Base-by-base conservation (phyloP, 2,329 filamentous ascomycete genomes). In the Curvularia spicifera region DNA sequence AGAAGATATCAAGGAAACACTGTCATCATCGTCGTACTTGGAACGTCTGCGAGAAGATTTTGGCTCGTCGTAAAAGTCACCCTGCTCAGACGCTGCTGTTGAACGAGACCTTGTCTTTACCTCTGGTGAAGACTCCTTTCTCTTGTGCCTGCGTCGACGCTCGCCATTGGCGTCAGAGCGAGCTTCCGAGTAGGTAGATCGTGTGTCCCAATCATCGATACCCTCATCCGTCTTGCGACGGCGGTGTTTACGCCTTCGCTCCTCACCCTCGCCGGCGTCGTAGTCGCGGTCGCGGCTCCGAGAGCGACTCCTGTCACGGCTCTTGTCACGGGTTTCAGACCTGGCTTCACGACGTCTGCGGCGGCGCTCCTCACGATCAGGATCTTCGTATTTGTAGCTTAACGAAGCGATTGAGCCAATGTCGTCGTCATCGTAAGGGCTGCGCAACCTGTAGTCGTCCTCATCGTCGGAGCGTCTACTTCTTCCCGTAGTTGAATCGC, bases 11-110 rank as follows among this genome's bases (percentile, higher is more conserved):
- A 78, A 67, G 24, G 80, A 81, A 4, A 69, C 72, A 31, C 70
- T 74, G 52, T 82, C 80, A 50, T 81, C 79, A 37, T 79, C 77
- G 3, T 70, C 79, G 31, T 78, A 74, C 63, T 71, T 78, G 5
- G 79, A 81, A 56, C 69, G 72, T n/a, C 75, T 71, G 55, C 75
- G 76, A 18, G 68, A 71, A 8, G 76, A 76, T 52, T 75, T 78
- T 46, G 69, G 75, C 51, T 73, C 71, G 10, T 80, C 79, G 46
- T 76, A 75, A 13, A 69, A 31, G 51, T 79, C 78, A 5, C 71
- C 76, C 28, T 77, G 75, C 53, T 81, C 76, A 31, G 79, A 80
- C 39, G 72, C 74, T 18, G 77, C 76, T 5, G 71, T 65, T 1
- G 72, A 75, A 33, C 70, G 70, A 15, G 66, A 67, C n/a, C 69